Evolutionary conservation across 352 stramenopile species (phyloP), one percentile per base, ranked within the genome.

Genomic region (Phytopythium delawarense): DNA sequence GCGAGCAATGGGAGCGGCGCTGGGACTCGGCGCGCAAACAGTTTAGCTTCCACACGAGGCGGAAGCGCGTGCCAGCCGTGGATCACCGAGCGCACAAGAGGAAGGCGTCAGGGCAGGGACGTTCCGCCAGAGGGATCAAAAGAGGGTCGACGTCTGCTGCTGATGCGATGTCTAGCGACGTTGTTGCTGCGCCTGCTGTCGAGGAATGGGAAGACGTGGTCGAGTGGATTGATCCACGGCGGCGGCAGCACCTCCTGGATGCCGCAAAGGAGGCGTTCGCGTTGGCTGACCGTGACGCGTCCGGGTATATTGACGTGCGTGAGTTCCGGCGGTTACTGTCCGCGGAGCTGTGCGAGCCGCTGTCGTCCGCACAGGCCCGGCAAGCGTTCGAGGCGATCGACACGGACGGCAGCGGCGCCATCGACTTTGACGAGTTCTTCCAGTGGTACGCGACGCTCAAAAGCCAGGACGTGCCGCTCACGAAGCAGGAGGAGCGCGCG

Each of bases 341-440:
- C 0, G 25, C 40, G 0, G 74, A 82, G 55, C 51, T 82, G n/a
- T 82, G 74, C 39, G 74, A 82, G 46, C 74, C 74, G n/a, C 62
- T 79, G 16, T 67, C 69, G 1, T 71, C 70, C 21, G 28, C 61
- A 6, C 69, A 76, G 44, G 62, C 66, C 1, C 52, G 52, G 32
- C 55, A 68, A n/a, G 65, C 78, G 40, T 72, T 80, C 64, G 66
- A 63, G 35, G 57, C 77, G 40, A 63, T 83, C 21, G 75, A 80
- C 45, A 40, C 32, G 7, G 72, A 83, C 37, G 62, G 64, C 35
- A 83, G 72, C 49, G 75, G 72, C 15, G 72, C 69, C 42, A 78
- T 83, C 48, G 72, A 80, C 45, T 78, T 83, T 54, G 52, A 75
- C 50, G 75, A 83, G 63, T 83, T 83, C 54, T 83, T 80, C 55